Evolutionary conservation across 768 basidiomycete species (phyloP).

Genomic region (Fibroporia radiculosa): DNA sequence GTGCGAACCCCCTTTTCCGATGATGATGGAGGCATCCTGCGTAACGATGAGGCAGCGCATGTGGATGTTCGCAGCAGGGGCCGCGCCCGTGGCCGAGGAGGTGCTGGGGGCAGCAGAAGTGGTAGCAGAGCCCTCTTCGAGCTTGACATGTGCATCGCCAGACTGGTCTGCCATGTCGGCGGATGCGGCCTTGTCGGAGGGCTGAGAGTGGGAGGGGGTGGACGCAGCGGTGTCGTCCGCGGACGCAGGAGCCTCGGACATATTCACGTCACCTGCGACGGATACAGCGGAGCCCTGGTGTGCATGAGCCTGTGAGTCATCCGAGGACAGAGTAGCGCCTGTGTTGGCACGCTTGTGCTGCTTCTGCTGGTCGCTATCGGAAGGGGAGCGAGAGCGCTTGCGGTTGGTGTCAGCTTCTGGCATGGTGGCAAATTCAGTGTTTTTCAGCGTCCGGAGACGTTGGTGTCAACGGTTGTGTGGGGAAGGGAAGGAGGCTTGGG

Average conservation of each 20-base stretch:
- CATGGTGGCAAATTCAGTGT: constrained; percentile 44
- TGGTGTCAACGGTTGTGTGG: constrained; percentile 22
- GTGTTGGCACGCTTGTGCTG: constrained; percentile 80
- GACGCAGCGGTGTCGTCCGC: constrained; percentile 42
- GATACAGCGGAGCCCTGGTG: constrained; percentile 35
- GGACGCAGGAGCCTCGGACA: constrained; percentile 41
- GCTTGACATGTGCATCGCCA: constrained; percentile 22
- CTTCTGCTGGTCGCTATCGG: constrained; percentile 73
- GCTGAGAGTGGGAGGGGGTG: constrained; percentile 45
- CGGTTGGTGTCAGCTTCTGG: constrained; percentile 80
- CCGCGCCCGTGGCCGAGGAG: constrained; percentile 34
- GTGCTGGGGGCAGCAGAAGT: constrained; percentile 49
- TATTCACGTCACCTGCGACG: constrained; percentile 50
- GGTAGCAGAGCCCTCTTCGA: constrained; percentile 33
- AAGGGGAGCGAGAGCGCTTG: constrained; percentile 83
- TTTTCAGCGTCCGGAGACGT: constrained; percentile 19
- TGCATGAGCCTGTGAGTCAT: constrained; percentile 43
- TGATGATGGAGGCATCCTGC: constrained; percentile 98
- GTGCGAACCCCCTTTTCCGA: constrained; percentile 91
- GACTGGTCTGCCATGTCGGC: constrained; percentile 27
- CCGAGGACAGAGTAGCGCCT: constrained; percentile 52
- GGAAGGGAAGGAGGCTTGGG: constrained; percentile 11
- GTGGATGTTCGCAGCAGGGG: constrained; percentile 81
- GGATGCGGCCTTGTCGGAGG: constrained; percentile 25
- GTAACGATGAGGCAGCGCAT: constrained; percentile 99